Evolutionary conservation across 2,329 filamentous ascomycete species (phyloP), one percentile per base, ranked within the genome.

Genomic region (Aspergillus fumigatiaffinis): DNA sequence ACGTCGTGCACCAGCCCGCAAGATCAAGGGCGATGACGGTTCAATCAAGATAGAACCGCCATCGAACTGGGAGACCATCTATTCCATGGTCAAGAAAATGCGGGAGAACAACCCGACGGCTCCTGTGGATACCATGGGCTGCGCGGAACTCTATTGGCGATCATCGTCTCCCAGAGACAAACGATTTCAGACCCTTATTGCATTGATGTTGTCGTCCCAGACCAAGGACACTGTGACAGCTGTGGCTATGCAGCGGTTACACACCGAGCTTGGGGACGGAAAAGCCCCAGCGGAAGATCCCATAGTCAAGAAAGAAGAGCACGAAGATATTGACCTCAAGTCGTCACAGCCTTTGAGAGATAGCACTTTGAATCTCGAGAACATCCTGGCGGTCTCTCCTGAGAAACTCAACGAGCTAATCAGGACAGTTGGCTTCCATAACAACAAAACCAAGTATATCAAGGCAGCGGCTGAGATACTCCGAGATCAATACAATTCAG

Each of bases 71-170:
- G 86, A 91, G 60, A 83, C 87, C 56, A 86, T 96, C 56, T 99
- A 97, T 76, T 76, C 82, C 35, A 77, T 85, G 0, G 89, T 95
- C 48, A 87, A 88, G 67, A 82, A 84, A 68, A 97, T 97, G 92
- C 87, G 76, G 76, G 89, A 71, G 71, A 83, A 78, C 75, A 89
- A 83, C 42, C 74, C 83, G 4, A 79, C 76, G 0, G 94, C 94
- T 0, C 90, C 93, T 0, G 94, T 99, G 10, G 94, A 99, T 73
- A 97, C 93, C 0, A 97, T 97, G 92, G 94, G 94, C 10, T 99
- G 94, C 75, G 92, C 76, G 25, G 73, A 79, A 50, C 65, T 79
- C 8, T 73, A 76, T 61, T 79, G 75, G 75, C 72, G 69, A 6
- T 68, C 68, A 0, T 77, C 77, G 0, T 71, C 72, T 20, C 75